Base-by-base conservation (phyloP, 805 yeast species). In the Candida caryicola region DNA sequence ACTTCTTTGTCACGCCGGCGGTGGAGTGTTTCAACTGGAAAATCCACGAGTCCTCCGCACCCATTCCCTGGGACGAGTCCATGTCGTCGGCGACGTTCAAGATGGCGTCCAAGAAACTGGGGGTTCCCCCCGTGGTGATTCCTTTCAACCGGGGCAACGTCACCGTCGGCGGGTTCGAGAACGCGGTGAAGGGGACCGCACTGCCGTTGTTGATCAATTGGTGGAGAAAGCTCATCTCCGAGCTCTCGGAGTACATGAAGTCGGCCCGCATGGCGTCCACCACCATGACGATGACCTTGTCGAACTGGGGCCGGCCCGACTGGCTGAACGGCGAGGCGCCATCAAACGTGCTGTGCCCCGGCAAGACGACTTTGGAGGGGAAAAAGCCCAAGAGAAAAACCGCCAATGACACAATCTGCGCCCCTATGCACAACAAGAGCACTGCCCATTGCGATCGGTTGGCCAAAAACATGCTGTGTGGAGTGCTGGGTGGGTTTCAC, bases 201-300 rank as follows among this genome's bases (percentile, higher is more conserved):
- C 71, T 51, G 8, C 95, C 95, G 0, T 69, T 48, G 36, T 76
- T 72, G 6, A 91, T 64, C 40, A 90, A 61, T 2, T 61, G 45
- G 47, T 91, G 98, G 0, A 85, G 74, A 51, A 76, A 78, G 0
- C 52, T 29, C 85, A 93, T 86, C 6, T 75, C 54, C 0, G 96
- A 87, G 13, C 49, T 40, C 10, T 75, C 65, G 1, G 85, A 74
- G 53, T 77, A 91, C 60, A 89, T 60, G 57, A 90, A 91, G 56
- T 93, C 99, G 14, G 93, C 73, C 46, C 99, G 66, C 67, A 93
- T 66, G 2, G 99, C 99, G 63, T 93, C 99, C 7, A 93, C 83
- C 2, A 93, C 91, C 77, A 93, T 81, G 16, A 93, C 58, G 0
- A 93, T 77, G 15, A 89, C 60, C 49, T 79, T 82, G 34, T 79